Evolutionary conservation across 2,329 filamentous ascomycete species (phyloP), one percentile per base, ranked within the genome.

Genomic region (Myriosclerotinia curreyana): DNA sequence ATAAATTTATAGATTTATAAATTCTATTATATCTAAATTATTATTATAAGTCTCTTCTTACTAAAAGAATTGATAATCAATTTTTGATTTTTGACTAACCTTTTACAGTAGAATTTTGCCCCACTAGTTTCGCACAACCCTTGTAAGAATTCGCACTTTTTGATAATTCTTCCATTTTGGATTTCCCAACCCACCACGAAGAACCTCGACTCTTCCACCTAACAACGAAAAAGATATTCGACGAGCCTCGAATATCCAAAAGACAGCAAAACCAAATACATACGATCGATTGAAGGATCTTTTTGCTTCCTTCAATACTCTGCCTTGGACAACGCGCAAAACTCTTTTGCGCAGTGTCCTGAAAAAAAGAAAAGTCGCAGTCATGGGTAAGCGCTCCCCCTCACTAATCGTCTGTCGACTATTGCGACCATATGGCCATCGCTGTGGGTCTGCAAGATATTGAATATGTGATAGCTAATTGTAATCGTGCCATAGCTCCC

Each of bases 401-500:
- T 68, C 60, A 66, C 64, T 65, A 59, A 55, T 28, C 55, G 20
- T 58, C 60, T 62, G 55, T 64, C 65, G 63, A 52, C 40, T 53
- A 59, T 34, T 40, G 52, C 48, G 50, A 53, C 17, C 46, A 50
- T 22, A 38, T 28, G 22, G n/a, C 52, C 40, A 42, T 54, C 38
- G 28, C 28, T 60, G 44, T 59, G 31, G 49, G 28, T 53, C 36
- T n/a, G 38, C 2, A 34, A 38, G 36, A 2, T 38, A 36, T 63
- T 46, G 56, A 59, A 36, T 51, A 31, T 34, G 17, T 44, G 22
- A 22, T 61, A 17, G 76, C 83, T 86, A 73, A 86, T 77, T 71
- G 67, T 67, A 65, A 67, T 71, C 62, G 66, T 67, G 61, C 28
- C 76, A 66, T 75, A 96, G 93, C 90, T 85, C 94, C 93, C 72